Percentiles rank a stretch among this genome's conserved stretches.
Conservation (phyloP, 2,329 filamentous ascomycete species). For the Blastomyces gilchristii region DNA sequence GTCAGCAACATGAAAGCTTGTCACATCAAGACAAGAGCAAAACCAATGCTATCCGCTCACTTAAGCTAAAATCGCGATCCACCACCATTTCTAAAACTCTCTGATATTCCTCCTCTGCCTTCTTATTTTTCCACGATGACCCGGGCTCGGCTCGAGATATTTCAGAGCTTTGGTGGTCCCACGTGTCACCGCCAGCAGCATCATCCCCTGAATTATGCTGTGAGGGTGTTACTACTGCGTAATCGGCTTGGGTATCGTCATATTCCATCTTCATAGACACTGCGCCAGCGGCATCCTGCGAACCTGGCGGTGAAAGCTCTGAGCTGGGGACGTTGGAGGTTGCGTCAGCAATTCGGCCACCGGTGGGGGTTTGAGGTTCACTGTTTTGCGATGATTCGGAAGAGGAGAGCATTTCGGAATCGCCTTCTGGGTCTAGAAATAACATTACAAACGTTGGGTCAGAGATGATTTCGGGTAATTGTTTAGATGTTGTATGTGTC, state of each 20-base stretch:
- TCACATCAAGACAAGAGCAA: background rate
- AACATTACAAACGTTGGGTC: background rate
- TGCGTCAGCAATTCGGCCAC: constrained; percentile 16
- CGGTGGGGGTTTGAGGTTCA: constrained; percentile 37
- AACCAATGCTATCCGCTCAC: constrained; percentile 24
- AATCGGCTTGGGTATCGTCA: background rate
- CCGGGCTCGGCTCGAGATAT: constrained; percentile 35
- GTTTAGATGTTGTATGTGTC: background rate
- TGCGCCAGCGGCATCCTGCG: constrained; percentile 32
- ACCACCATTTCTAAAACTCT: constrained; percentile 41
- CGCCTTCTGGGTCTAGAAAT: constrained; percentile 41
- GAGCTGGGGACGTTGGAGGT: constrained; percentile 22
- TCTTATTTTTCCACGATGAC: constrained; percentile 46
- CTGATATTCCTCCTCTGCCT: constrained; percentile 46
- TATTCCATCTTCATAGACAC: background rate
- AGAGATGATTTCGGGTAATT: background rate
- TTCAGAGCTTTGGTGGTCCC: constrained; percentile 14
- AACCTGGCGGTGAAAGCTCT: constrained; percentile 48
- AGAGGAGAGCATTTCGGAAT: constrained; percentile 47
- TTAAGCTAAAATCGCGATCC: constrained; percentile 43
- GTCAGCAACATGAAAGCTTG: background rate
- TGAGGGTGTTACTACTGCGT: background rate
- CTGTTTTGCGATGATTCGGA: constrained; percentile 28
- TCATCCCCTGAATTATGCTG: constrained; percentile 3
- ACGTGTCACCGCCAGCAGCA: constrained; percentile 2